Base-by-base conservation (phyloP, 2,329 filamentous ascomycete genomes). In the Knoxdaviesia capensis region DNA sequence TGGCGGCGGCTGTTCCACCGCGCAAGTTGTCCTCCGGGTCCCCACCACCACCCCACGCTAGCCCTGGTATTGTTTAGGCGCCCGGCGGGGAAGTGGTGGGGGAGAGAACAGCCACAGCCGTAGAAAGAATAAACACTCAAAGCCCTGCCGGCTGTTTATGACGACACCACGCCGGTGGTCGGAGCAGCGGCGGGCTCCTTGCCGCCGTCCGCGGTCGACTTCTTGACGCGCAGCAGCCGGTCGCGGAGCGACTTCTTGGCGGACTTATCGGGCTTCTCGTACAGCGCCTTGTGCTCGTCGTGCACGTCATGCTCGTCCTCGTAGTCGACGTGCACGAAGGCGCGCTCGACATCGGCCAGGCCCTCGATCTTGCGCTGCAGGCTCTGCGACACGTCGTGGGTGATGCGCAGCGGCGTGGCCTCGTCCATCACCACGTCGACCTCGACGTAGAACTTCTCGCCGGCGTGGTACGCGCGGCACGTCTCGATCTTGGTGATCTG, bases 351-450 rank as follows among this genome's bases (percentile, higher is more conserved):
- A 42, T 58, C 53, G 3, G 47, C 49, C 20, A 61, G 47, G 39
- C 57, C 46, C 56, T 77, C 73, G 8, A 76, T 60, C 55, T 76
- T 77, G 38, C 71, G 63, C 54, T 76, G 72, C 41, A 77, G 53
- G 7, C 64, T 62, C 52, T 77, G 71, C 28, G 67, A 68, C 30
- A 77, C 67, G 47, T 77, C 71, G 48, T 77, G 72, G 2, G 70
- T 70, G 41, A 74, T 58, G 45, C 64, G 68, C 30, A 76, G 57
- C 6, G 67, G 68, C 2, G 65, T 60, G 4, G 63, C 57, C 46
- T 67, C 67, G 49, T 73, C 65, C 61, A 77, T 71, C 41, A 77
- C 64, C 41, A 77, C 64, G 49, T 77, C 72, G 5, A 77, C 66
- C 48, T 77, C 72, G 11, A 75, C 72, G 48, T 74, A 76, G 48